Evolutionary conservation across 495 filamentous ascomycete species (phyloP), one percentile per base, ranked within the genome.

Genomic region (Pseudotulostoma volvatum): DNA sequence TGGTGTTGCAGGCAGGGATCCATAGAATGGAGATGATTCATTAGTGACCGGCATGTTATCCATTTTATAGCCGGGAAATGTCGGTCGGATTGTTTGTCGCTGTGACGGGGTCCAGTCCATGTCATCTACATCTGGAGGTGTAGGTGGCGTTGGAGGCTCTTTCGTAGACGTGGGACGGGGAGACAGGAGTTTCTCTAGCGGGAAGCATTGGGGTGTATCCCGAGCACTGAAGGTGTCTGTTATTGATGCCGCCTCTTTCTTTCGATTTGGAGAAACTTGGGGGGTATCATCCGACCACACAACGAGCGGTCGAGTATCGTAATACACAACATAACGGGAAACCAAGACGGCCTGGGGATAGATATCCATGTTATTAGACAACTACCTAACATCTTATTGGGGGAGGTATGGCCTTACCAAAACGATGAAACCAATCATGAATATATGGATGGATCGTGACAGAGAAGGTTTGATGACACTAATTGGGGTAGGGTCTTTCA

Each of bases 61-160:
- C n/a, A n/a, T n/a, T n/a, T n/a, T n/a, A n/a, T n/a, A n/a, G n/a
- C n/a, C n/a, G n/a, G n/a, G n/a, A 17, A 52, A 38, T 7, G 68
- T 52, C 36, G 69, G 63, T 33, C 48, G 58, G 25, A 67, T 44
- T 9, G 60, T 40, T 37, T 64, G 62, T 14, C 71, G 67, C 16
- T 57, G 52, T 8, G 76, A 75, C 2, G 84, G 84, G 15, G 77
- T 73, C 84, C 84, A 93, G 43, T 93, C 84, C 84, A 93, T 93
- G 44, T 71, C 66, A 38, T 70, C 61, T 4, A 41, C 45, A 42
- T 62, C 59, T 28, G 53, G 50, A 33, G 49, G 58, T 4, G 56
- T 60, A 31, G 57, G 57, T 31, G 49, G 55, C 41, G 61, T 49
- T 34, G 48, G 46, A 16, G 50, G 40, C 25, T 59, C 38, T 38